phyloP scores from a whole-genome alignment of 345 rosid genomes.

The Microcos paniculata region DNA sequence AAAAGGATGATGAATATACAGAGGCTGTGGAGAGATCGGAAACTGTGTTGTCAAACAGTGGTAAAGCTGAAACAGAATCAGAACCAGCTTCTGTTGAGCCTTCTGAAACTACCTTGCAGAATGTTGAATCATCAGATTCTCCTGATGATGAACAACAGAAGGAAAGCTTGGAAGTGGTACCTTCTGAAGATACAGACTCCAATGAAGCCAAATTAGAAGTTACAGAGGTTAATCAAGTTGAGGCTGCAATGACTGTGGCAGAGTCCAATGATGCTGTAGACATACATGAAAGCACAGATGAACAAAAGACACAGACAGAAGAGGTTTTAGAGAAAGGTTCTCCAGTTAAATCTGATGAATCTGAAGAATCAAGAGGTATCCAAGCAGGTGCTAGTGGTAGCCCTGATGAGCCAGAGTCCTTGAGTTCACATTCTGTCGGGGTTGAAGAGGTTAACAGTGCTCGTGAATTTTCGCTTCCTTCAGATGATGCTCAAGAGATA shows the following conservation, averaged over 20 bases:
- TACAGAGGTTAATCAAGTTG: constrained; percentile 34
- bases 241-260: constrained; percentile 28
- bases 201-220: constrained; percentile 39
- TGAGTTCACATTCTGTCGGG: constrained; percentile 31
- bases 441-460: constrained; percentile 35
- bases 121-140: constrained; percentile 33
- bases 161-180: constrained; percentile 30
- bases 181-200: constrained; percentile 37
- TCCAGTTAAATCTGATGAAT: constrained; percentile 38
- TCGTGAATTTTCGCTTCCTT: constrained; percentile 38
- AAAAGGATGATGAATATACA: constrained; percentile 30
- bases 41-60: constrained; percentile 29
- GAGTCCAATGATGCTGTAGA: constrained; percentile 35
- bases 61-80: constrained; percentile 44
- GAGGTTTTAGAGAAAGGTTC: constrained; percentile 37
- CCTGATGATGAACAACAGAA: constrained; percentile 35
- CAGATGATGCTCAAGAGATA: constrained; percentile 44
- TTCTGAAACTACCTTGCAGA: constrained; percentile 36
- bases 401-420: constrained; percentile 25
- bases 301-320: constrained; percentile 33
- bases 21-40: constrained; percentile 37
- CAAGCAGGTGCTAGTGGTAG: constrained; percentile 24
- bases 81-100: constrained; percentile 28
- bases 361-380: constrained; percentile 40
- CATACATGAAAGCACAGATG: constrained; percentile 34